Evolutionary conservation across 2,329 filamentous ascomycete genomes (phyloP), one percentile per base, ranked within the genome.

Genomic region (Moelleriella libera): DNA sequence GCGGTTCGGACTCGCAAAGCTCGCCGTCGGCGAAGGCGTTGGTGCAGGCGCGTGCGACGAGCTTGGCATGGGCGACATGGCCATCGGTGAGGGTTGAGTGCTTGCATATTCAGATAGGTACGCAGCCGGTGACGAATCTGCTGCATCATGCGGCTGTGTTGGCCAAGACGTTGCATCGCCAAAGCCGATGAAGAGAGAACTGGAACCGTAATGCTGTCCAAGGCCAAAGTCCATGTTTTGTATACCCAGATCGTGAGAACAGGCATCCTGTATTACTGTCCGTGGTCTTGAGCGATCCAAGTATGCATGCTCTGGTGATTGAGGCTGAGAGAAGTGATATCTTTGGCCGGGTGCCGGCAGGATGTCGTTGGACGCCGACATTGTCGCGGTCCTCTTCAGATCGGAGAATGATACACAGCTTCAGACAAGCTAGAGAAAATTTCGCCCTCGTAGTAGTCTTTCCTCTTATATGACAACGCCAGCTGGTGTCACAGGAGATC

Each of bases 111-210:
- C 49, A n/a, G 48, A 47, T 34, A 41, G 44, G n/a, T 34, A 48
- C 21, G 44, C 37, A 30, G 45, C 40, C 41, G 49, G 40, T 21
- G 44, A 39, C 11, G 49, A 48, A 31, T 48, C 46, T 12, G 21
- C 34, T 28, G 10, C 30, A 37, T 50, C 49, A 28, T 34, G 37
- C 7, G 30, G 31, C 7, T 46, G 42, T n/a, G 39, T 43, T 14
- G 49, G 44, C 39, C 31, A 37, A 6, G 45, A 45, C 6, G 45
- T 46, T 21, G 41, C 28, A 39, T 50, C 49, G 45, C 49, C 44
- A 9, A 30, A 30, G 11, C 46, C 12, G 21, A 47, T 2, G 29
- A 45, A 45, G 1, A 43, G 32, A 29, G 47, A 45, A n/a, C 8
- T 21, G 41, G 37, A 21, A 6, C 47, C 47, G 30, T 32, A 45